Evolutionary conservation across 2,329 filamentous ascomycete genomes (phyloP).

Genomic region (Zasmidium cellare): DNA sequence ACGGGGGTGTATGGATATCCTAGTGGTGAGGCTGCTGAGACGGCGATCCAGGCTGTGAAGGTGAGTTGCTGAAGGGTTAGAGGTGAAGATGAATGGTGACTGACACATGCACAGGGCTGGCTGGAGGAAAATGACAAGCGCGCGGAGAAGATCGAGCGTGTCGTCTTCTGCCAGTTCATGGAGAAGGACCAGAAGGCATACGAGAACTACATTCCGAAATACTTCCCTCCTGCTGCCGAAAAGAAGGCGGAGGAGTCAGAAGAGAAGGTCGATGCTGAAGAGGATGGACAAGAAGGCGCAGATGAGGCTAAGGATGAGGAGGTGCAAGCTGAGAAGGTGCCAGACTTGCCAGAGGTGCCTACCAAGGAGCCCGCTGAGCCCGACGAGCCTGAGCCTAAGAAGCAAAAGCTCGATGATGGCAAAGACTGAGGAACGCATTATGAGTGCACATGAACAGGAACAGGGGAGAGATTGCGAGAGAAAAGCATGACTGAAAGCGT

Average conservation of each 20-base stretch:
- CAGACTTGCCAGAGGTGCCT: slow-evolving; percentile 51
- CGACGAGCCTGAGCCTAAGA: slow-evolving; percentile 49
- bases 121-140: slow-evolving; percentile 46
- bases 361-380: slow-evolving; percentile 46
- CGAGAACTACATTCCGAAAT: slow-evolving; percentile 64
- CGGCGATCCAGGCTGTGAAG: slow-evolving; percentile 64
- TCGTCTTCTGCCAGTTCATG: slow-evolving; percentile 85
- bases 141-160: slow-evolving; percentile 60
- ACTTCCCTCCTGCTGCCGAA: slow-evolving; percentile 50
- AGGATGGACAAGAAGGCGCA: not conserved
- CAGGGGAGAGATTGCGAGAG: too few species aligned
- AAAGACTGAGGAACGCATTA: slow-evolving; percentile 12
- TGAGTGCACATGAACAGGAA: too few species aligned
- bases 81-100: not conserved
- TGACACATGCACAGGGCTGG: slow-evolving; percentile 41
- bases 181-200: slow-evolving; percentile 77
- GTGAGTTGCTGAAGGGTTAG: not conserved
- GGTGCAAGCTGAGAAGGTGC: slow-evolving; percentile 35
- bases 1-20: slow-evolving; percentile 92
- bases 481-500: not conserved
- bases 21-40: slow-evolving; percentile 66
- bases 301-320: not conserved
- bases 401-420: slow-evolving; percentile 41
- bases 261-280: not conserved
- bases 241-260: not conserved